Percentiles rank a stretch among this genome's conserved stretches.
Evolutionary conservation across 2,329 filamentous ascomycete genomes (phyloP).

Genomic region (Pseudohalonectria lignicola): DNA sequence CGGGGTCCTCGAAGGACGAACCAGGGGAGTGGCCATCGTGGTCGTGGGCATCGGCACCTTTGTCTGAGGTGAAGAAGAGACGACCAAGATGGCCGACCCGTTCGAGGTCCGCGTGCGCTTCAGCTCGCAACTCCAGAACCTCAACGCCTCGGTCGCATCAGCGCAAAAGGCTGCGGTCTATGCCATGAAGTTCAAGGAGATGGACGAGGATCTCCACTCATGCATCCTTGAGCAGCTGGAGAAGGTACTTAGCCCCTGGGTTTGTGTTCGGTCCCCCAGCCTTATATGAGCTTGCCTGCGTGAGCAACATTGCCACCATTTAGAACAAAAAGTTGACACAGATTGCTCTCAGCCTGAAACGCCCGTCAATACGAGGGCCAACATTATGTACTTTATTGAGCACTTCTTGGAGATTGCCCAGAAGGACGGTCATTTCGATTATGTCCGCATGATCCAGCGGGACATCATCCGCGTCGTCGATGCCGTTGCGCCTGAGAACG

Average conservation of each 20-base stretch:
- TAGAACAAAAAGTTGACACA: too few species aligned
- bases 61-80: too few species aligned
- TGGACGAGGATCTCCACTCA: conserved; percentile 94
- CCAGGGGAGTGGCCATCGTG: too few species aligned
- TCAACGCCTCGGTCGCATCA: conserved; percentile 82
- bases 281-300: not conserved
- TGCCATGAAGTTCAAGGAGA: conserved; percentile 85
- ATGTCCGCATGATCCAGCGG: conserved; percentile 87
- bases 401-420: conserved; percentile 81
- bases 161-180: conserved; percentile 90
- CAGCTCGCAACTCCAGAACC: conserved; percentile 76
- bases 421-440: conserved; percentile 65
- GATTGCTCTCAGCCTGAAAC: conserved; percentile 48
- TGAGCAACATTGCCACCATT: too few species aligned
- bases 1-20: too few species aligned
- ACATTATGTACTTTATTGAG: conserved; percentile 99
- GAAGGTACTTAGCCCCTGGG: conserved; percentile 39
- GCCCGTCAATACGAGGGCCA: conserved; percentile 93
- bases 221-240: conserved; percentile 96
- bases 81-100: conserved; percentile 56
- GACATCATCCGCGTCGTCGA: conserved; percentile 90
- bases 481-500: conserved; percentile 77
- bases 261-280: conserved; percentile 3
- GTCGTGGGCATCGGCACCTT: too few species aligned
- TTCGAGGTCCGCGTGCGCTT: conserved; percentile 99